Evolutionary conservation across 1,284 basidiomycete genomes (phyloP).

Genomic region (Papiliotrema nemorosa): DNA sequence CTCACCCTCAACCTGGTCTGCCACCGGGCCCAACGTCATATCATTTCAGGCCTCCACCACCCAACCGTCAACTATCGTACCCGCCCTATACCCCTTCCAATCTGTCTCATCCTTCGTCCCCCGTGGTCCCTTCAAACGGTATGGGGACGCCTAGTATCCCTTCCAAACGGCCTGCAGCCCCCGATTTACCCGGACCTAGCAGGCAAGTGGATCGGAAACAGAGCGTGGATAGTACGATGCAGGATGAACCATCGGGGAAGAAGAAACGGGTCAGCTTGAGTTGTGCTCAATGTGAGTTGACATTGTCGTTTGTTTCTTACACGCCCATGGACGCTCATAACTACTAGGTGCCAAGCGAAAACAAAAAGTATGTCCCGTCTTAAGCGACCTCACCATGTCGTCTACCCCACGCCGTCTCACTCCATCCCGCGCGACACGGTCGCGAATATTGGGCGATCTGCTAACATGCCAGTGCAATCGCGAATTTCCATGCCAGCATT

Average conservation of each 20-base stretch:
- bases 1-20: too few species aligned
- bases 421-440: background rate
- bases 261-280: slow-evolving; percentile 49
- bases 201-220: slow-evolving; percentile 1
- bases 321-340: background rate
- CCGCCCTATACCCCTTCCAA: slow-evolving; percentile 23
- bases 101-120: slow-evolving; percentile 25
- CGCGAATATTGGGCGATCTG: background rate
- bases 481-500: slow-evolving; percentile 50
- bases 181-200: slow-evolving; percentile 3
- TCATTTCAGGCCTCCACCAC: background rate
- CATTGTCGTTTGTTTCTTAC: background rate
- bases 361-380: slow-evolving; percentile 37
- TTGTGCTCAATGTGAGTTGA: slow-evolving; percentile 47
- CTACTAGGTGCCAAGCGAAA: slow-evolving; percentile 44
- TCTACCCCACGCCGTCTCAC: background rate
- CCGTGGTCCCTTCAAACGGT: slow-evolving; percentile 5
- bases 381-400: background rate
- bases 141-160: slow-evolving; percentile 5
- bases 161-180: background rate
- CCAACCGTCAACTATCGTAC: slow-evolving; percentile 12
- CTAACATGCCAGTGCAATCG: slow-evolving; percentile 42
- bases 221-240: background rate
- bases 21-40: too few species aligned
- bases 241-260: slow-evolving; percentile 19